Conservation (phyloP, 192 early-diverging fungal genomes). For the Entomortierella chlamydospora region DNA sequence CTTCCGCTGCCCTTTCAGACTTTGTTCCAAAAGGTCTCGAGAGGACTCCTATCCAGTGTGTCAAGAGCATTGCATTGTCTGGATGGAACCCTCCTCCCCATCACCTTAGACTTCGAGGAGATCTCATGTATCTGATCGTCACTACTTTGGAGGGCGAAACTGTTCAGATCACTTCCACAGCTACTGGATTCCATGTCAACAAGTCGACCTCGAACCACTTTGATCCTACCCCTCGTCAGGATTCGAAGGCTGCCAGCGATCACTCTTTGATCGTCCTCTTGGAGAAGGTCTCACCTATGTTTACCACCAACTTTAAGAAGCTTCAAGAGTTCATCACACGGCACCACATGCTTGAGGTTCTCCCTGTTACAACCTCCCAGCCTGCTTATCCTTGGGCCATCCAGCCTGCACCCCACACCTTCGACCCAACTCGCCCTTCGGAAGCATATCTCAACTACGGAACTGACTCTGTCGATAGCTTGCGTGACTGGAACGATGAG, state of each 20-base stretch:
- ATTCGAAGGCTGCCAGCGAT: conserved; percentile 55
- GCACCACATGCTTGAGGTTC: conserved; percentile 83
- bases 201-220: conserved; percentile 78
- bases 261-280: conserved; percentile 80
- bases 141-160: conserved; percentile 87
- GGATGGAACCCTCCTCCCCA: conserved; percentile 94
- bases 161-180: conserved; percentile 86
- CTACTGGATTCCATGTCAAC: conserved; percentile 91
- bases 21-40: conserved; percentile 68
- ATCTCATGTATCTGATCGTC: conserved; percentile 91
- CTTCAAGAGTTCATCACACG: conserved; percentile 72
- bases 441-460: conserved; percentile 73
- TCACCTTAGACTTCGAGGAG: conserved; percentile 78
- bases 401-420: conserved; percentile 59
- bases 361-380: conserved; percentile 74
- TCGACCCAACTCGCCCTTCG: conserved; percentile 73
- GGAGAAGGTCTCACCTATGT: conserved; percentile 74
- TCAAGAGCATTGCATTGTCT: conserved; percentile 82
- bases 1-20: conserved; percentile 58
- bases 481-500: conserved; percentile 99
- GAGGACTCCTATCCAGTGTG: conserved; percentile 67
- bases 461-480: conserved; percentile 68
- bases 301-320: conserved; percentile 73
- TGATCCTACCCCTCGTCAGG: conserved; percentile 63
- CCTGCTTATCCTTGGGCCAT: conserved; percentile 90